Percentiles rank a stretch among this genome's conserved stretches.
phyloP scores from a whole-genome alignment of 495 filamentous ascomycete species.

The Penicillium angulare region DNA sequence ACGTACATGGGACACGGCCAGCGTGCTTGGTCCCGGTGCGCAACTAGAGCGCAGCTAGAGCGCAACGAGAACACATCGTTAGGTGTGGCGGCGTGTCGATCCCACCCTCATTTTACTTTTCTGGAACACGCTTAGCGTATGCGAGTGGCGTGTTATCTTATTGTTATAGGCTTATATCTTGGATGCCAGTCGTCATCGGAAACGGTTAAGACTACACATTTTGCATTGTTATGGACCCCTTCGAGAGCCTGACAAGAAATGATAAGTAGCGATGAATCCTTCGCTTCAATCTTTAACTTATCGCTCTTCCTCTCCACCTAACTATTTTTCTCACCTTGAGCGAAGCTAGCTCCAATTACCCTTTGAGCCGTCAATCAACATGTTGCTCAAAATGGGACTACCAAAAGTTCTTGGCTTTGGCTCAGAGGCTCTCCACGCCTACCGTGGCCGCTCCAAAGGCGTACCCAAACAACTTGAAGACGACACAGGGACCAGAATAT shows the following conservation, averaged over 20 bases:
- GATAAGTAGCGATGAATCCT: not conserved
- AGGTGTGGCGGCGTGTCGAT: not conserved
- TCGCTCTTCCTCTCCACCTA: not conserved
- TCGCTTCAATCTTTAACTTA: not conserved
- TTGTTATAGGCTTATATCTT: too few species aligned
- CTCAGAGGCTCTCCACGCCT: constrained; percentile 16
- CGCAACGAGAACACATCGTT: not conserved
- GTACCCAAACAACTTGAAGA: not conserved
- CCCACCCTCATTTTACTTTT: not conserved
- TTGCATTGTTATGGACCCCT: not conserved
- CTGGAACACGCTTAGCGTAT: too few species aligned
- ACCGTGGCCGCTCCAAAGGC: constrained; percentile 4
- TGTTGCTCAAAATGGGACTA: not conserved
- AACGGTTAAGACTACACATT: too few species aligned
- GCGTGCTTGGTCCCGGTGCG: too few species aligned
- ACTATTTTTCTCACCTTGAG: not conserved
- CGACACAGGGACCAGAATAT: not conserved
- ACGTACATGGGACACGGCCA: too few species aligned
- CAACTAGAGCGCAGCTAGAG: not conserved
- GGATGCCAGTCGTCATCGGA: too few species aligned
- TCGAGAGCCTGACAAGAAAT: not conserved
- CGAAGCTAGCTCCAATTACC: not conserved
- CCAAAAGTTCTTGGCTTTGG: constrained; percentile 6
- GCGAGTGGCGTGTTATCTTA: too few species aligned
- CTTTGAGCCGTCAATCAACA: too few species aligned